phyloP scores from a whole-genome alignment of 345 rosid species.

The Alliaria petiolata region DNA sequence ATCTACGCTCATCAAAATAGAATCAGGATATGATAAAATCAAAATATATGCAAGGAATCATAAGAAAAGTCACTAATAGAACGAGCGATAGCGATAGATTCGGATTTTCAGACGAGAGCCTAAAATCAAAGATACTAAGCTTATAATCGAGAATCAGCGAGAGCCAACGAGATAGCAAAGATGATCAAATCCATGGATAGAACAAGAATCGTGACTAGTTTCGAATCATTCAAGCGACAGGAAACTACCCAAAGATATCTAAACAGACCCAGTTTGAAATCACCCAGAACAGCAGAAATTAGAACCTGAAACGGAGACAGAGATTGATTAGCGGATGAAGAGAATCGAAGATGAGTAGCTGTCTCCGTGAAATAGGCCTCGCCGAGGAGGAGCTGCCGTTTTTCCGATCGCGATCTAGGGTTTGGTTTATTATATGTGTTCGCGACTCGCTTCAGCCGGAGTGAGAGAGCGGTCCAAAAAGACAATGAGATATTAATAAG shows the following conservation, averaged over 20 bases:
- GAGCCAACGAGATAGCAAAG: neutral
- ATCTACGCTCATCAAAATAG: neutral
- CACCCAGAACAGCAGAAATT: neutral
- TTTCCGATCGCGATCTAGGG: constrained; percentile 25
- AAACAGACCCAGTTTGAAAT: neutral
- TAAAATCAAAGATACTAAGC: neutral
- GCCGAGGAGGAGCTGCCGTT: neutral
- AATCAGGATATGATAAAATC: neutral
- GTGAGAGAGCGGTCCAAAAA: neutral
- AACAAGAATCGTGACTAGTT: neutral
- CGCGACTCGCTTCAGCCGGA: constrained; percentile 13
- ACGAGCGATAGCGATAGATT: too few relatives aligned
- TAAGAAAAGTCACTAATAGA: too few relatives aligned
- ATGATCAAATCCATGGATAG: neutral
- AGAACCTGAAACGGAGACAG: neutral
- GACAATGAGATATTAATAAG: neutral
- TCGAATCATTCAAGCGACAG: neutral
- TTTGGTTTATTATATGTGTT: neutral
- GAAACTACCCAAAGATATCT: neutral
- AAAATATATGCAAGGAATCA: neutral
- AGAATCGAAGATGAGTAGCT: neutral
- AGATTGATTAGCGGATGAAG: neutral
- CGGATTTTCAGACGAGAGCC: neutral
- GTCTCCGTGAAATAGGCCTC: neutral
- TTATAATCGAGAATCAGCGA: neutral